A percentile compares a stretch with the other conserved stretches of the same genome.
These are phyloP conservation scores for Leishmania major DNA, from an alignment of 208 protist species.

Conservation along the genomic window DNA sequence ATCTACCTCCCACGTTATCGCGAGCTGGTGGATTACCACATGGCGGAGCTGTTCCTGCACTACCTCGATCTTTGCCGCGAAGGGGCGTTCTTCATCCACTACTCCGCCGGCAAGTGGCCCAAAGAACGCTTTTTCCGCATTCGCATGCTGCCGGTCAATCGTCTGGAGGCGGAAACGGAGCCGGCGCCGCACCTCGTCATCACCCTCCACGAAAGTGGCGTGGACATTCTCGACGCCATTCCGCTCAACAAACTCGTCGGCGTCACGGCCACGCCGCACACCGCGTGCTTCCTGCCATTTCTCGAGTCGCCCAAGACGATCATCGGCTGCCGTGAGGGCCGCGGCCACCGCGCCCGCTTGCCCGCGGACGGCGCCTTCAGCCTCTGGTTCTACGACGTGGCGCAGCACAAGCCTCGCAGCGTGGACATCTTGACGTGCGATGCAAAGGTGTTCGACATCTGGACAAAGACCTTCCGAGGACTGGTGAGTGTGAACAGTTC, in stretches of 20 bases:
- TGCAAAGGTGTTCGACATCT: conserved; percentile 70
- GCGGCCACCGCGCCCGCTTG: conserved; percentile 59
- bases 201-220: conserved; percentile 54
- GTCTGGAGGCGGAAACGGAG: conserved; percentile 23
- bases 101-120: conserved; percentile 49
- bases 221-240: conserved; percentile 56
- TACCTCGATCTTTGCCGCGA: conserved; percentile 62
- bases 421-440: conserved; percentile 77
- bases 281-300: conserved; percentile 58
- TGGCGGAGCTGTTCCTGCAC: conserved; percentile 77
- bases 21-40: conserved; percentile 84
- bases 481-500: conserved; percentile 84
- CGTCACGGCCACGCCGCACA: conserved; percentile 46
- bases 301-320: conserved; percentile 47
- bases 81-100: conserved; percentile 82
- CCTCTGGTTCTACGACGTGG: conserved; percentile 71
- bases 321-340: conserved; percentile 60
- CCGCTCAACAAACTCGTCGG: conserved; percentile 72
- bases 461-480: conserved; percentile 74
- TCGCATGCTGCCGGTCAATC: conserved; percentile 60
- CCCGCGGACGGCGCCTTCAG: conserved; percentile 66
- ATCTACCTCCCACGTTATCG: conserved; percentile 59
- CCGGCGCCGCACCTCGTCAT: conserved; percentile 58
- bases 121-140: conserved; percentile 81
- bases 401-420: conserved; percentile 31